phyloP scores from a whole-genome alignment of 2,329 filamentous ascomycete species.

The Exophiala spinifera region DNA sequence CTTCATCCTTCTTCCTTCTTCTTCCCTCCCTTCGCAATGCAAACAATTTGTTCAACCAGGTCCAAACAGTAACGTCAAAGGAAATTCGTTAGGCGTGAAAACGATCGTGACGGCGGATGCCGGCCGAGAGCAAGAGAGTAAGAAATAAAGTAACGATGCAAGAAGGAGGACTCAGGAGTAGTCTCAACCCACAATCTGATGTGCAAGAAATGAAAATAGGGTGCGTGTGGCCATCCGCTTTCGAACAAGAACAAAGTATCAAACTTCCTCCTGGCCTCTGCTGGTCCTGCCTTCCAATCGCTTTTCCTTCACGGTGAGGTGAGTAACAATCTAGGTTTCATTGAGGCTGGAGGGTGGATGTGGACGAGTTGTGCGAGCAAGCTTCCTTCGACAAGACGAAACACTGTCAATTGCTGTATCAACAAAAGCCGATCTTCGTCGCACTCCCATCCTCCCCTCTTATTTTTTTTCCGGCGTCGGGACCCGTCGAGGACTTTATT shows the following conservation, averaged over 20 bases:
- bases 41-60: no score
- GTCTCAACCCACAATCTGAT: not conserved
- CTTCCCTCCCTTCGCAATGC: no score
- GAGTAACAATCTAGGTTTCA: not conserved
- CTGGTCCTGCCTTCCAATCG: not conserved
- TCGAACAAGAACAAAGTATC: not conserved
- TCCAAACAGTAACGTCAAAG: not conserved
- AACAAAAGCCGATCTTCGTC: no score
- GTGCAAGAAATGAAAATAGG: not conserved
- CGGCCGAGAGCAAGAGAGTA: not conserved
- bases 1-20: no score
- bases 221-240: not conserved
- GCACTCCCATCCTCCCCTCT: not conserved
- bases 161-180: no score
- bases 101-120: not conserved
- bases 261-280: not conserved
- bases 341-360: not conserved
- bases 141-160: no score
- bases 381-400: no score
- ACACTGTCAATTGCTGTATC: no score
- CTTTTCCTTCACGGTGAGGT: not conserved
- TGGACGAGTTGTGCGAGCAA: no score
- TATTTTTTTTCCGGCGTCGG: slow-evolving; percentile 1
- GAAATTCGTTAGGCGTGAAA: not conserved
- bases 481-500: slow-evolving; percentile 5